Percentiles rank a stretch among this genome's conserved stretches.
phyloP scores from a whole-genome alignment of 768 basidiomycete species.

The Leccinellum rugosiceps region DNA sequence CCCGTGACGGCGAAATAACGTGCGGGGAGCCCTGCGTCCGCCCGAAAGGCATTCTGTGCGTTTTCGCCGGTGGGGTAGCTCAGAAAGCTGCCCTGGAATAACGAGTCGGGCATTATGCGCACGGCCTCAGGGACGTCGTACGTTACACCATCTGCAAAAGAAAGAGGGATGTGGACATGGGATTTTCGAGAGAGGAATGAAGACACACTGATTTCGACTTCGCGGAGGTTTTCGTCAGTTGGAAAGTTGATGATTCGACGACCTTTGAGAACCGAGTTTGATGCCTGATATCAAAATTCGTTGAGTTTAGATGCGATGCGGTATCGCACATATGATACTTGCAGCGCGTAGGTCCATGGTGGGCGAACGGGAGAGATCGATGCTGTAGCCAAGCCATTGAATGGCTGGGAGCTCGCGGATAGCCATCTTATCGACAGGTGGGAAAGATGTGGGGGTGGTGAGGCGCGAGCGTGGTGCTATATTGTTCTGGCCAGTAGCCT shows the following conservation, averaged over 20 bases:
- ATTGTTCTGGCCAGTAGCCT: not conserved
- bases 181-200: not conserved
- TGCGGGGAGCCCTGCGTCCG: not conserved
- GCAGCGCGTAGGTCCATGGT: constrained; percentile 9
- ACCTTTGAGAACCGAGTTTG: not conserved
- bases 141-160: not conserved
- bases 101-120: not conserved
- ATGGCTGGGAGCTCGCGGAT: constrained; percentile 8
- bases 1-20: constrained; percentile 5
- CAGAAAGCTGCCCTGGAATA: not conserved
- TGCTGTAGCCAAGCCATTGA: constrained; percentile 9
- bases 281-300: not conserved
- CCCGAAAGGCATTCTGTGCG: not conserved
- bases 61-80: not conserved
- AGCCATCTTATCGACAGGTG: not conserved
- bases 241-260: constrained; percentile 3
- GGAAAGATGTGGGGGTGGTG: not conserved
- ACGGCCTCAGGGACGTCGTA: not conserved
- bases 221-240: not conserved
- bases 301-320: not conserved
- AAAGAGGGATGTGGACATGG: not conserved
- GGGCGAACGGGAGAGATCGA: constrained; percentile 9
- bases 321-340: not conserved
- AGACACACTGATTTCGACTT: not conserved
- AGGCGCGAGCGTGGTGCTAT: not conserved